Evolutionary conservation across 371 early-diverging fungal species (phyloP).

Genomic region (Parasitella parasitica): DNA sequence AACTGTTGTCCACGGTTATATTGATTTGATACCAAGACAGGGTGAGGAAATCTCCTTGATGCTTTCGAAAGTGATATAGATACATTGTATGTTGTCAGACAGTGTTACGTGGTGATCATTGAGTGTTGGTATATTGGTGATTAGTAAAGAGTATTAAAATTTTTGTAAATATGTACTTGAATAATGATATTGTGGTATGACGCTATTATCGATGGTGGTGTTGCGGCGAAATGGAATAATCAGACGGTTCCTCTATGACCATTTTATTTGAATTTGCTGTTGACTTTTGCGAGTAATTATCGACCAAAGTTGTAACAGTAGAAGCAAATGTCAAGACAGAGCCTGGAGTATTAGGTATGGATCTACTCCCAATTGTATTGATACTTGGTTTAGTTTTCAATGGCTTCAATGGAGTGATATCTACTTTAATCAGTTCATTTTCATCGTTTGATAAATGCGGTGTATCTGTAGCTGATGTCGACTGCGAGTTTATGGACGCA

Average conservation of each 20-base stretch:
- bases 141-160: neutral
- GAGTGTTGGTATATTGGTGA: neutral
- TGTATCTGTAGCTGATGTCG: conserved; percentile 14
- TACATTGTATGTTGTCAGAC: neutral
- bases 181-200: neutral
- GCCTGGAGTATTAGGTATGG: conserved; percentile 29
- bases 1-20: no score
- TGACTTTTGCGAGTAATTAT: conserved; percentile 2
- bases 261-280: neutral
- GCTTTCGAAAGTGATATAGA: neutral
- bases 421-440: neutral
- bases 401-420: conserved; percentile 11
- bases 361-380: conserved; percentile 13
- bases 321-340: conserved; percentile 45
- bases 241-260: neutral
- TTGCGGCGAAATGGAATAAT: neutral
- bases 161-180: neutral
- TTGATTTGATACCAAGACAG: no score
- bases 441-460: neutral
- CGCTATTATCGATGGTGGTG: neutral
- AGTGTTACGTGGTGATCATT: neutral
- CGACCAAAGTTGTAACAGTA: conserved; percentile 35
- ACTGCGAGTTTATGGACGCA: conserved; percentile 10
- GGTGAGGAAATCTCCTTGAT: no score
- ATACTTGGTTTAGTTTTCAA: conserved; percentile 34